Percentiles rank a stretch among this genome's conserved stretches.
Evolutionary conservation across 306 rosid species (phyloP).

Genomic region (Amphicarpaea edgeworthii): DNA sequence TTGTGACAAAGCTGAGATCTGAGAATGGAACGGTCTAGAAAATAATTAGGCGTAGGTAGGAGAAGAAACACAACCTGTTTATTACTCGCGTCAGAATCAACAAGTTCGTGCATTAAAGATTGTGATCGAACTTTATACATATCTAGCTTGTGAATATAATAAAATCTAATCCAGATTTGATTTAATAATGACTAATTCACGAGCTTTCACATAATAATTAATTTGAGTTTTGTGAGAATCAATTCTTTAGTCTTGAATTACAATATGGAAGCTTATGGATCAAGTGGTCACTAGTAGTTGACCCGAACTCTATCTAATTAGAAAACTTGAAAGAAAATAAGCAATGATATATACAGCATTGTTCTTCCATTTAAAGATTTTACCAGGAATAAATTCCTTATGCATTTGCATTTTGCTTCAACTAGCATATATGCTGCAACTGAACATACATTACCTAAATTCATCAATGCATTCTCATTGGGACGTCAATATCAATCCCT

Average conservation of each 20-base stretch:
- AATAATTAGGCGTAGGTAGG: conserved; percentile 27
- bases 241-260: neutral
- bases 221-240: neutral
- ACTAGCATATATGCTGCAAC: neutral
- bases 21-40: conserved; percentile 24
- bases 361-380: neutral
- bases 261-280: neutral
- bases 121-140: conserved; percentile 36
- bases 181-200: neutral
- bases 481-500: conserved; percentile 22
- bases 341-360: neutral
- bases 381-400: neutral
- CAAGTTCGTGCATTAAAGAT: conserved; percentile 33
- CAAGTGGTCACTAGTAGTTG: neutral
- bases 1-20: neutral
- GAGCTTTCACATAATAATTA: neutral
- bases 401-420: neutral
- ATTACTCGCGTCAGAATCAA: conserved; percentile 19
- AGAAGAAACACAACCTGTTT: conserved; percentile 7
- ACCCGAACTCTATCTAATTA: conserved; percentile 4
- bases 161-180: neutral
- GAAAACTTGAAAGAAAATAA: conserved; percentile 2
- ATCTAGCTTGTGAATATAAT: neutral
- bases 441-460: neutral
- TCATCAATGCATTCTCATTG: neutral